These are phyloP conservation scores for Xeromyces bisporus DNA, from an alignment of 495 filamentous ascomycete genomes.

Conservation along the genomic window DNA sequence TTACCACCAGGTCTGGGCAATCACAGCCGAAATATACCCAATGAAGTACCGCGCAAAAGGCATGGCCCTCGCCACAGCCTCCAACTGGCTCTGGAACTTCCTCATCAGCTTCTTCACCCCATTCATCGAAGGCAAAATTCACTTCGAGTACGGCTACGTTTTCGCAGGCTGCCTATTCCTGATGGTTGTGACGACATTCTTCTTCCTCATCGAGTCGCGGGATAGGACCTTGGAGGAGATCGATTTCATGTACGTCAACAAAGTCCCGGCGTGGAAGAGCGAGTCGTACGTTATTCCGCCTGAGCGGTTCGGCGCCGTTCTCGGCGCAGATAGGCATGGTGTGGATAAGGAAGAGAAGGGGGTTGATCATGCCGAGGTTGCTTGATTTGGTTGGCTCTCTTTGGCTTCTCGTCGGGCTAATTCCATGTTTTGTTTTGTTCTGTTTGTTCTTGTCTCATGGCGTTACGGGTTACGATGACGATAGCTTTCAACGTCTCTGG, in stretches of 20 bases:
- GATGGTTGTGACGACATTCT: slow-evolving; percentile 44
- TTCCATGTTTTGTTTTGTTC: no score
- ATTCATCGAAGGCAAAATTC: slow-evolving; percentile 47
- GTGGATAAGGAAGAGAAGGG: slow-evolving; percentile 10
- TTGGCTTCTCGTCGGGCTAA: no score
- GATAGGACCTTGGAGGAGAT: slow-evolving; percentile 54
- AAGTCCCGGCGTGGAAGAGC: slow-evolving; percentile 45
- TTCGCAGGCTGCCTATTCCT: slow-evolving; percentile 52
- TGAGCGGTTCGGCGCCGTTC: slow-evolving; percentile 5
- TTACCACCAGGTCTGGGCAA: slow-evolving; percentile 40
- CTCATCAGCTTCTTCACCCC: slow-evolving; percentile 64
- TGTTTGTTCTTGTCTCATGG: no score
- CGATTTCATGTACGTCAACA: slow-evolving; percentile 62
- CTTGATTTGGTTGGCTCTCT: no score
- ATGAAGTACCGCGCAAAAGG: slow-evolving; percentile 51
- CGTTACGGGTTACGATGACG: no score
- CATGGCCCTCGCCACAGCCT: slow-evolving; percentile 58
- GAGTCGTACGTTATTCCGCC: slow-evolving; percentile 24
- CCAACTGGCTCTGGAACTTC: slow-evolving; percentile 84
- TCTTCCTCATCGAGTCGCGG: slow-evolving; percentile 53
- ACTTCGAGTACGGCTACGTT: slow-evolving; percentile 59
- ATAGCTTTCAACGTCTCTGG: no score
- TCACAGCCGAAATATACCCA: slow-evolving; percentile 66
- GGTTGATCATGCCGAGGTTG: slow-evolving; percentile 16
- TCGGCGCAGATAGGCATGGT: slow-evolving; percentile 3